phyloP scores from a whole-genome alignment of 768 basidiomycete genomes.

The Hygrophoropsis aurantiaca region DNA sequence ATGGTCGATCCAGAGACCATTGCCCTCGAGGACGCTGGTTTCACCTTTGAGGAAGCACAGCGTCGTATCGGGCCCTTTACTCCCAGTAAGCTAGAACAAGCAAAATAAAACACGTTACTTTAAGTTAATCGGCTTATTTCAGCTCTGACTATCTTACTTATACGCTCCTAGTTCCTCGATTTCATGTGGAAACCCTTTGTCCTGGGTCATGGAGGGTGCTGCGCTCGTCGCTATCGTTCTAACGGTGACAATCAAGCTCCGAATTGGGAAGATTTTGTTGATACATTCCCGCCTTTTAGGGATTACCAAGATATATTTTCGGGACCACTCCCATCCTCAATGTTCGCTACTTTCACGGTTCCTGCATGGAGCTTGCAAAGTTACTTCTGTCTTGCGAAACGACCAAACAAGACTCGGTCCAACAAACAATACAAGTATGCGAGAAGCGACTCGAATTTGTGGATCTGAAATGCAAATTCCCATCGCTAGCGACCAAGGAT shows the following conservation, averaged over 20 bases:
- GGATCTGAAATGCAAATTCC: constrained; percentile 78
- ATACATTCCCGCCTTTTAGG: constrained; percentile 78
- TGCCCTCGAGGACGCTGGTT: constrained; percentile 88
- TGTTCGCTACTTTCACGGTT: constrained; percentile 67
- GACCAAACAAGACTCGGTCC: constrained; percentile 65
- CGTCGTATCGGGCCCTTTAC: constrained; percentile 90
- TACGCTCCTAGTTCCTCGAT: constrained; percentile 63
- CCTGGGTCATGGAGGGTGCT: constrained; percentile 99
- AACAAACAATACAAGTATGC: constrained; percentile 68
- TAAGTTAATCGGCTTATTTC: constrained; percentile 51
- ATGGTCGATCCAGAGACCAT: constrained; percentile 99
- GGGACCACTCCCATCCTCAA: constrained; percentile 51
- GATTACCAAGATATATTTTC: constrained; percentile 74
- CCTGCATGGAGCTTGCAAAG: constrained; percentile 75
- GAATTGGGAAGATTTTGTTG: constrained; percentile 97
- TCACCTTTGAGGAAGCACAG: constrained; percentile 67
- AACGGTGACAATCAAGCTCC: constrained; percentile 86
- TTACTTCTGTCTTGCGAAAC: constrained; percentile 70
- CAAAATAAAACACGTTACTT: constrained; percentile 89
- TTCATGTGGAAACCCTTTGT: constrained; percentile 99
- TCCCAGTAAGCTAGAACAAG: constrained; percentile 89
- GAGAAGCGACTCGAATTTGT: constrained; percentile 72
- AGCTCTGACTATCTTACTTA: background rate
- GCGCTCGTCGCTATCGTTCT: constrained; percentile 93
- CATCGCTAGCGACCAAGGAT: constrained; percentile 54